Conservation (phyloP, 2,329 filamentous ascomycete genomes). For the Colletotrichum tamarilloi region DNA sequence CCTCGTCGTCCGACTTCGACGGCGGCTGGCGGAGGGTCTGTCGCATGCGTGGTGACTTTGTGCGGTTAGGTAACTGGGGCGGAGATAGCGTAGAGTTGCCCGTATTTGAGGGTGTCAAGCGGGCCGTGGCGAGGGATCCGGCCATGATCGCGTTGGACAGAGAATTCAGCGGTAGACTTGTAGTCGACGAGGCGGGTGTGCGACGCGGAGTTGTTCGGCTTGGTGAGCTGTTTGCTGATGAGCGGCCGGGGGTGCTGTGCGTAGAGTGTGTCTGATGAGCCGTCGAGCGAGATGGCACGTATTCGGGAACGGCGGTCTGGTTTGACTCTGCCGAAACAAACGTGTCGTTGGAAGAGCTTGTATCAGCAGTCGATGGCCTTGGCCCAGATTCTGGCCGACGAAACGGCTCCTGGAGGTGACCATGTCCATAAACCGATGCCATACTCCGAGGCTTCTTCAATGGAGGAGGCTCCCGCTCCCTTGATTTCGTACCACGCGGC, state of each 20-base stretch:
- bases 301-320: constrained; percentile 24
- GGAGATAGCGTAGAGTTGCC: constrained; percentile 52
- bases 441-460: constrained; percentile 6
- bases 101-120: constrained; percentile 55
- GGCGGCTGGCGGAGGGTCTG: constrained; percentile 73
- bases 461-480: neutral
- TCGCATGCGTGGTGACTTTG: constrained; percentile 66
- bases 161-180: constrained; percentile 67
- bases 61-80: constrained; percentile 53
- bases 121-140: constrained; percentile 76
- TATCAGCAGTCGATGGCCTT: constrained; percentile 36
- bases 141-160: constrained; percentile 82
- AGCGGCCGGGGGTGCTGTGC: constrained; percentile 19
- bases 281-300: neutral
- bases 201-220: constrained; percentile 48
- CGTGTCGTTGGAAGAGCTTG: constrained; percentile 37
- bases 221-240: constrained; percentile 45
- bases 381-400: constrained; percentile 19
- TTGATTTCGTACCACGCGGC: constrained; percentile 40
- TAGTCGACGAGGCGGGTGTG: constrained; percentile 43
- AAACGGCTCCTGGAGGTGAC: neutral
- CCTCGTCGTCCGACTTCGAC: constrained; percentile 63
- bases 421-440: neutral
- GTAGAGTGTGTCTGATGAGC: constrained; percentile 10
- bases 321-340: constrained; percentile 46